These are phyloP conservation scores for Neurospora intermedia DNA, from an alignment of 495 filamentous ascomycete genomes.

Conservation along the genomic window DNA sequence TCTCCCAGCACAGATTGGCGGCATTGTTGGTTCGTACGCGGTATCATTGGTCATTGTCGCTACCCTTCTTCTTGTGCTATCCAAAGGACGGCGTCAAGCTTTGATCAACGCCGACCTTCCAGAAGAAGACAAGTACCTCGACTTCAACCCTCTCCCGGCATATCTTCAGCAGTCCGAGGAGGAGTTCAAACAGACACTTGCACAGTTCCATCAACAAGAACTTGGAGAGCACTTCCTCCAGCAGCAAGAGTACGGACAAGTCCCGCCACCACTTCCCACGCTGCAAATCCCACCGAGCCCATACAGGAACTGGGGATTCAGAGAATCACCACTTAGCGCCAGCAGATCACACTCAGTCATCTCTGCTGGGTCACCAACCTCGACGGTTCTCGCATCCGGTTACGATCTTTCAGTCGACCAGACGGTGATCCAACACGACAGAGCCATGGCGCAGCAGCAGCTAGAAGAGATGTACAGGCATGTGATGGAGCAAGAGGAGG, in stretches of 20 bases:
- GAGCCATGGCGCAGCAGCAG: constrained; percentile 59
- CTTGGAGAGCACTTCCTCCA: not conserved
- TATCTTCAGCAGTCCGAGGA: constrained; percentile 29
- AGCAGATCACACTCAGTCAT: constrained; percentile 39
- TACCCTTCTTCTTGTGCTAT: constrained; percentile 45
- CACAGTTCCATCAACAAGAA: constrained; percentile 5
- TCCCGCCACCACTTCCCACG: constrained; percentile 3
- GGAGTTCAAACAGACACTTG: constrained; percentile 16
- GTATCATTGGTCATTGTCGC: constrained; percentile 60
- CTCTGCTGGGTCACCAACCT: constrained; percentile 34
- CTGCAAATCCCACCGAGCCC: constrained; percentile 18
- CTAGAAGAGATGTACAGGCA: constrained; percentile 85
- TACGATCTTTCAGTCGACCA: constrained; percentile 53
- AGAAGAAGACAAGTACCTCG: constrained; percentile 9
- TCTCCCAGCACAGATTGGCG: constrained; percentile 65
- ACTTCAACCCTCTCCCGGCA: constrained; percentile 20
- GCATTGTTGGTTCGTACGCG: constrained; percentile 70
- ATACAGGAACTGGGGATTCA: constrained; percentile 32
- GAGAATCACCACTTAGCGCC: constrained; percentile 31
- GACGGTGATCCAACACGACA: constrained; percentile 61
- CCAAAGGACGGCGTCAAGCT: constrained; percentile 32
- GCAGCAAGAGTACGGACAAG: constrained; percentile 2
- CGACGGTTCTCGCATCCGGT: constrained; percentile 30
- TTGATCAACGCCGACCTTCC: constrained; percentile 22
- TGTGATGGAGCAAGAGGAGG: constrained; percentile 80